phyloP scores from a whole-genome alignment of 225 moss, liverwort and hornwort species.

The Lunularia cruciata region DNA sequence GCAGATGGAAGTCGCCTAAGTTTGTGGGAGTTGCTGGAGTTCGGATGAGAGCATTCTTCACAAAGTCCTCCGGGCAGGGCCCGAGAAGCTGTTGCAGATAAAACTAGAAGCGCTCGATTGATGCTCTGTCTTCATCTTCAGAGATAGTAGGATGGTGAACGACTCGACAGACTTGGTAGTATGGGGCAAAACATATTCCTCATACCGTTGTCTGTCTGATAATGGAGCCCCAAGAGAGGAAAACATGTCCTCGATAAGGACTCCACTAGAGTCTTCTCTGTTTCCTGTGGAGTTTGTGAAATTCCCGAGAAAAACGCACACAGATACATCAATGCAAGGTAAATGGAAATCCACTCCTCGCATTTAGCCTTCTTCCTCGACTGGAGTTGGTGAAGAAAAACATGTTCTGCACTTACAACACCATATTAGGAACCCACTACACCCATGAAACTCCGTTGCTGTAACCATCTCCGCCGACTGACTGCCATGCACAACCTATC shows the following conservation, averaged over 20 bases:
- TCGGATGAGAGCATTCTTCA: too few species aligned
- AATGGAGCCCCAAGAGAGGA: neutral
- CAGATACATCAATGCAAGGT: neutral
- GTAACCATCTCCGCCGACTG: too few species aligned
- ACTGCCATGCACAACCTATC: too few species aligned
- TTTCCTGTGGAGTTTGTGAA: constrained; percentile 1
- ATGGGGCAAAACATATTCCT: neutral
- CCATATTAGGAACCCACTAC: constrained; percentile 8
- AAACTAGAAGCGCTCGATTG: too few species aligned
- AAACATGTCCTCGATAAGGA: neutral
- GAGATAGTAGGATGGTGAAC: too few species aligned
- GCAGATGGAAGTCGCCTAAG: too few species aligned
- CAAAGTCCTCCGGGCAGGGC: too few species aligned
- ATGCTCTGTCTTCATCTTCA: too few species aligned
- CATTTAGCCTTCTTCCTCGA: neutral
- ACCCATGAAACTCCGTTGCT: neutral
- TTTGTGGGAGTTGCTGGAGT: too few species aligned
- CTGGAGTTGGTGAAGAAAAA: neutral
- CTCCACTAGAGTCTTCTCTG: neutral
- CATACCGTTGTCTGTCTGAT: neutral
- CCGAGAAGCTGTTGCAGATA: too few species aligned
- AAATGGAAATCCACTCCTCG: neutral
- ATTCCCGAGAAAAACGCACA: constrained; percentile 7
- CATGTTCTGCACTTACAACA: neutral
- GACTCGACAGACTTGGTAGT: neutral